Conservation (phyloP, 1,284 basidiomycete genomes). For the Irpex sp. region DNA sequence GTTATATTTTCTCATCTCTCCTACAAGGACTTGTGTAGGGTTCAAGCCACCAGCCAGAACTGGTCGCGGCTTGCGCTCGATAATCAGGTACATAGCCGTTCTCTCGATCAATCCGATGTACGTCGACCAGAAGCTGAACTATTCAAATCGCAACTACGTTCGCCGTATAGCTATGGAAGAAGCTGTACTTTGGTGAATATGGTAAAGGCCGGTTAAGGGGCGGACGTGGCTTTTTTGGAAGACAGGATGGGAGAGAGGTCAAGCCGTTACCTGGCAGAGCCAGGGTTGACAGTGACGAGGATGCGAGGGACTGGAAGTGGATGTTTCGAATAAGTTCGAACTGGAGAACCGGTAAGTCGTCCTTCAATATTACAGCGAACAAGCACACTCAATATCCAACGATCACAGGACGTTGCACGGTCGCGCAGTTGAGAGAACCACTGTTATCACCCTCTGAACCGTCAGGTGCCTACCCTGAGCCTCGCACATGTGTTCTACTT, state of each 20-base stretch:
- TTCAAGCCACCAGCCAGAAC: conserved; percentile 59
- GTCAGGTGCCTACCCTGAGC: neutral
- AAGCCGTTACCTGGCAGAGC: conserved; percentile 56
- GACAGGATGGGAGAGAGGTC: conserved; percentile 54
- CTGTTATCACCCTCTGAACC: neutral
- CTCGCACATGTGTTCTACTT: conserved; percentile 33
- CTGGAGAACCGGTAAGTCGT: conserved; percentile 64
- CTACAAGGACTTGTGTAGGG: conserved; percentile 60
- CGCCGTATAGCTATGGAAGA: conserved; percentile 49
- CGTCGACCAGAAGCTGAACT: conserved; percentile 18
- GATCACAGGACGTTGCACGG: conserved; percentile 45
- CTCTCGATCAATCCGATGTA: neutral
- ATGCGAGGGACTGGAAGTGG: conserved; percentile 70
- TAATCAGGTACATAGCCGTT: conserved; percentile 44
- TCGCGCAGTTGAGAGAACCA: conserved; percentile 31
- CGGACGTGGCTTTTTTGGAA: conserved; percentile 52
- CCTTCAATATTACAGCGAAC: neutral
- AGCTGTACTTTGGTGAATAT: conserved; percentile 56
- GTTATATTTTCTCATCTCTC: conserved; percentile 69
- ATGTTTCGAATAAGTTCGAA: conserved; percentile 82
- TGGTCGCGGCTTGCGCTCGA: conserved; percentile 63
- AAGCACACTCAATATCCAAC: conserved; percentile 20
- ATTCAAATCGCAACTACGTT: neutral
- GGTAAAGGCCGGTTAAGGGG: conserved; percentile 66
- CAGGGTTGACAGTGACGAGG: conserved; percentile 26